Evolutionary conservation across 2,329 filamentous ascomycete species (phyloP), one percentile per base, ranked within the genome.

Genomic region (Cladosporium sp.): DNA sequence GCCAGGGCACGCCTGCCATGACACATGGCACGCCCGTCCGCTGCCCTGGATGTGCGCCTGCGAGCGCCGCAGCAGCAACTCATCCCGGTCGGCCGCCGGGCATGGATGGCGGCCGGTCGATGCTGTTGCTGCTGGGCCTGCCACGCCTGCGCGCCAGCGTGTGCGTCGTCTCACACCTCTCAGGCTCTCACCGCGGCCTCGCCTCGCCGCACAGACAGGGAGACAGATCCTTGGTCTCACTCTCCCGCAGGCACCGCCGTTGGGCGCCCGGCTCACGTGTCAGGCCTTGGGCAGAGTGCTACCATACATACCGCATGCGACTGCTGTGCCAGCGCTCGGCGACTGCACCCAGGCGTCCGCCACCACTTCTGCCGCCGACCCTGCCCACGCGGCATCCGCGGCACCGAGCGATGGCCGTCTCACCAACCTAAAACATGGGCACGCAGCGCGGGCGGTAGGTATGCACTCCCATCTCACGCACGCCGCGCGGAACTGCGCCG

Each of bases 361-460:
- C 33, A 38, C 44, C 33, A 38, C 44, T 46, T 46, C 28, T 35
- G n/a, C 19, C 34, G 38, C 16, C 18, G 33, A 38, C 16, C 22
- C 16, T 22, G 22, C 44, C 31, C 33, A 28, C 40, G 13, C 33
- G 6, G 2, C 11, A 13, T 16, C 33, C 44, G 19, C 46, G 46
- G 46, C 37, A 28, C 22, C 22, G 22, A 28, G 22, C n/a, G 46
- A 43, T 49, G 19, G 41, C 37, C 46, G 46, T 49, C 40, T 50
- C n/a, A 50, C 48, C 48, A 50, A 50, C 40, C 40, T 43, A 43
- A 43, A 50, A 43, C 48, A 46, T 43, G 41, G 22, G 7, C 22
- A 28, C 22, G 22, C 22, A 28, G 22, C 22, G 22, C 4, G 22
- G 22, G 22, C 22, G 22, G 22, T 28, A 28, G 22, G 22, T 28